Evolutionary conservation across 495 filamentous ascomycete species (phyloP), one percentile per base, ranked within the genome.

Genomic region (Podospora conica): DNA sequence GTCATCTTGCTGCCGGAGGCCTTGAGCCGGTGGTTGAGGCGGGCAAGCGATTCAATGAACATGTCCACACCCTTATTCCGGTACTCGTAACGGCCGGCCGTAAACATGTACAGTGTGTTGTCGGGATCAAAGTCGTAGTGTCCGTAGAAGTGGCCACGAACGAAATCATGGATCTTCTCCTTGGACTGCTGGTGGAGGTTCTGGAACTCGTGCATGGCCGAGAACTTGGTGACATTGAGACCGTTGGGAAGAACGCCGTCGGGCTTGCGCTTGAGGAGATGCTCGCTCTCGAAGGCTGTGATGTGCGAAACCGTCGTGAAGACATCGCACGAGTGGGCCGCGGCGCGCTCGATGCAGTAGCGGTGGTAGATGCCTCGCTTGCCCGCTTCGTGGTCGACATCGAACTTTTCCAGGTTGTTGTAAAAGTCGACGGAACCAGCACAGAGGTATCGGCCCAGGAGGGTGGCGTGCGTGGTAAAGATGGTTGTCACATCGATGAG

Each of bases 241-340:
- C 95, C 95, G 71, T 98, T 98, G 22, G 95, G 95, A 63, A 98
- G 77, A 0, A 98, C 95, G 10, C 95, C 95, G 70, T 98, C 95
- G 3, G 95, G 95, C 78, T 98, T 98, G 48, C 95, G 88, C 82
- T 98, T 98, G 56, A 98, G 87, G 62, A 98, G 79, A 80, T 98
- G 96, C 78, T 98, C 95, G 73, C 90, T 94, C 78, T 98, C 95
- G 75, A 95, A 98, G 3, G 95, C 95, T 0, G 95, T 98, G 76
- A 98, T 98, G 71, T 98, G 96, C 11, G 93, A 97, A 56, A 98
- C 95, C 0, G 95, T 98, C 53, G 95, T 98, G 78, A 98, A 98
- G 71, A 98, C 95, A 76, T 98, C 95, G 58, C 90, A 88, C 7
- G 91, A 84, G 72, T 98, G 95, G 9, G 95, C 87, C 20, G 95